Evolutionary conservation across 2,329 filamentous ascomycete species (phyloP), one percentile per base, ranked within the genome.

Genomic region (Ophiostoma piceae): DNA sequence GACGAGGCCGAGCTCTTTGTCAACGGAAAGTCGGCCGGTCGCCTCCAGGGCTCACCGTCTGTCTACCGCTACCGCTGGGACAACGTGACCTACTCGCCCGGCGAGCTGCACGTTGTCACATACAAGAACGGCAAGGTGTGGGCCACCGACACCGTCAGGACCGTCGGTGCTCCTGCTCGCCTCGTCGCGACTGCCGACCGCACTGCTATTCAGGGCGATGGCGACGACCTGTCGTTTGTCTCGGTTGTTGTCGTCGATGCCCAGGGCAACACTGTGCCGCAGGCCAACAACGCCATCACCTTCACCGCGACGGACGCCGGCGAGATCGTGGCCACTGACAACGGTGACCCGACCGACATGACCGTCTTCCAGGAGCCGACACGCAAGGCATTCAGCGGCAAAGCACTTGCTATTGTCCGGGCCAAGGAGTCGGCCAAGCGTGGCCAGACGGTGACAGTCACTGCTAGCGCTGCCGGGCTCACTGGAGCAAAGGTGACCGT

Each of bases 1-100:
- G 83, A 85, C 71, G 83, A 84, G 73, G 84, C 83, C 3, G 84
- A 87, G 76, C 75, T 87, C 2, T 86, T 85, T 71, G 73, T 86
- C 14, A 86, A 86, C 68, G 83, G 81, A 2, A 73, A 78, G 57
- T 84, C 82, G 0, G 77, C 77, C 2, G 84, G 84, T 1, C 75
- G 79, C 0, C 73, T 77, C 71, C 79, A 76, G 71, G 29, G 8
- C 8, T 77, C 69, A 0, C 67, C 76, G 43, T 77, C 74, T 16
- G 74, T 77, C n/a, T 85, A 84, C 73, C 81, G 84, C 22, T 82
- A 86, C 73, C 80, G 84, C 2, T 86, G 84, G 84, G 83, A 86
- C 73, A 75, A 82, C 1, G 79, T 85, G 1, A 75, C 76, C 1
- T 86, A 86, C 73, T 71, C 79, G 57, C 77, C 84, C 0, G 84